These are phyloP conservation scores for Kickxella alabastrina DNA, from an alignment of 192 early-diverging fungal genomes.

Conservation along the genomic window DNA sequence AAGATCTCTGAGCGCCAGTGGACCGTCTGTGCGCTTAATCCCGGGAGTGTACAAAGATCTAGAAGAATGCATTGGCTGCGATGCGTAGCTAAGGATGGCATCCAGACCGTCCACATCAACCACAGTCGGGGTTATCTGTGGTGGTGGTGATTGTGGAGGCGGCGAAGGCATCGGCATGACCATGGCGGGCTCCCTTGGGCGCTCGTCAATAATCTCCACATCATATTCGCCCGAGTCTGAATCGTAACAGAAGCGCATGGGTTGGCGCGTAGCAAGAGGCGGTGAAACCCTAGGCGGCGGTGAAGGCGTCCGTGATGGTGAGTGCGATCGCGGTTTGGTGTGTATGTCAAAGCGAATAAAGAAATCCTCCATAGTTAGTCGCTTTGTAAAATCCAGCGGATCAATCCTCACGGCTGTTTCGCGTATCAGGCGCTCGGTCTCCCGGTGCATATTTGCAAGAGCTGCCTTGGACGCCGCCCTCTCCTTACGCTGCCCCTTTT, in stretches of 20 bases:
- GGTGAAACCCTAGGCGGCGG: neutral
- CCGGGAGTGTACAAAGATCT: neutral
- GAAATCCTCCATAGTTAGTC: constrained; percentile 19
- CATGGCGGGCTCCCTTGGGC: neutral
- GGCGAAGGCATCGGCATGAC: neutral
- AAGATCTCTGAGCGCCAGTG: constrained; percentile 22
- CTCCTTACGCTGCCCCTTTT: neutral
- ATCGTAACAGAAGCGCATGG: constrained; percentile 6
- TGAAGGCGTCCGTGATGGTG: too few relatives aligned
- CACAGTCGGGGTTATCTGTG: neutral
- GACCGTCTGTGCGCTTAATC: constrained; percentile 15
- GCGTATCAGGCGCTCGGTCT: constrained; percentile 43
- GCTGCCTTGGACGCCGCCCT: constrained; percentile 38
- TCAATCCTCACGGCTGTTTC: constrained; percentile 37
- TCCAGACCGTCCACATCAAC: constrained; percentile 6
- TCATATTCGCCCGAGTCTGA: constrained; percentile 30
- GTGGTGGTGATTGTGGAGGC: neutral
- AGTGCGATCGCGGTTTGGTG: neutral
- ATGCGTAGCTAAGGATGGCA: constrained; percentile 23
- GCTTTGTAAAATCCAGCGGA: constrained; percentile 29
- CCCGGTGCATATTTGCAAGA: constrained; percentile 30
- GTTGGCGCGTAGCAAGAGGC: neutral
- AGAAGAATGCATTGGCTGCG: constrained; percentile 31
- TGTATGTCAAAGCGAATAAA: constrained; percentile 13
- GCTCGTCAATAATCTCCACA: constrained; percentile 24